Conservation (phyloP, 192 early-diverging fungal genomes). For the Entomortierella chlamydospora region DNA sequence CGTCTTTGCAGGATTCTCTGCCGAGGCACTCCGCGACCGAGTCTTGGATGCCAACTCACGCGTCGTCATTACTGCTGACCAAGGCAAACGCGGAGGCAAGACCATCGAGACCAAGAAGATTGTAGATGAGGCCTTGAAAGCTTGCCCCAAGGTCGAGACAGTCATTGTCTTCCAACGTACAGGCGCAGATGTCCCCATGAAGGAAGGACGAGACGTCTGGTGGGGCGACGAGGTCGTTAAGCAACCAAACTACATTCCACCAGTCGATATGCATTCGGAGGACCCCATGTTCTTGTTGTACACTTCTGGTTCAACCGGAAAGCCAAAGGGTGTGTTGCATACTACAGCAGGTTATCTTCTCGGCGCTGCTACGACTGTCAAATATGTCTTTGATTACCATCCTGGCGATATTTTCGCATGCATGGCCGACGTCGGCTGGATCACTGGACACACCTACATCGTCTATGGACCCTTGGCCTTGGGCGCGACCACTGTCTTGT, state of each 20-base stretch:
- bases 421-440: slow-evolving; percentile 96
- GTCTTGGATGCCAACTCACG: slow-evolving; percentile 85
- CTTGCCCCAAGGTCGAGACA: slow-evolving; percentile 80
- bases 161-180: slow-evolving; percentile 94
- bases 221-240: slow-evolving; percentile 90
- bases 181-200: slow-evolving; percentile 83
- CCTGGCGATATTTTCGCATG: slow-evolving; percentile 90
- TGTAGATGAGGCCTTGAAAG: slow-evolving; percentile 88
- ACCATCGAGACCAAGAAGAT: slow-evolving; percentile 91
- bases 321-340: slow-evolving; percentile 95
- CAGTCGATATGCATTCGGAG: slow-evolving; percentile 84
- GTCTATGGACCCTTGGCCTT: slow-evolving; percentile 91
- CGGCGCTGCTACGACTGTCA: slow-evolving; percentile 83
- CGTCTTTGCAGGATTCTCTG: slow-evolving; percentile 97
- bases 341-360: slow-evolving; percentile 94
- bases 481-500: slow-evolving; percentile 92
- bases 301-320: slow-evolving; percentile 91
- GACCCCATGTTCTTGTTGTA: slow-evolving; percentile 97
- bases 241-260: slow-evolving; percentile 85
- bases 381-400: slow-evolving; percentile 96
- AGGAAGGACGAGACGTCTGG: slow-evolving; percentile 86
- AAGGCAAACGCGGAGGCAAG: slow-evolving; percentile 93
- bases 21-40: slow-evolving; percentile 93
- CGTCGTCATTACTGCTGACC: slow-evolving; percentile 93
- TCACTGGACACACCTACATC: slow-evolving; percentile 90